Evolutionary conservation across 148 eudicot species (phyloP), one percentile per base, ranked within the genome.

Genomic region (Rhododendron kiyosumense): DNA sequence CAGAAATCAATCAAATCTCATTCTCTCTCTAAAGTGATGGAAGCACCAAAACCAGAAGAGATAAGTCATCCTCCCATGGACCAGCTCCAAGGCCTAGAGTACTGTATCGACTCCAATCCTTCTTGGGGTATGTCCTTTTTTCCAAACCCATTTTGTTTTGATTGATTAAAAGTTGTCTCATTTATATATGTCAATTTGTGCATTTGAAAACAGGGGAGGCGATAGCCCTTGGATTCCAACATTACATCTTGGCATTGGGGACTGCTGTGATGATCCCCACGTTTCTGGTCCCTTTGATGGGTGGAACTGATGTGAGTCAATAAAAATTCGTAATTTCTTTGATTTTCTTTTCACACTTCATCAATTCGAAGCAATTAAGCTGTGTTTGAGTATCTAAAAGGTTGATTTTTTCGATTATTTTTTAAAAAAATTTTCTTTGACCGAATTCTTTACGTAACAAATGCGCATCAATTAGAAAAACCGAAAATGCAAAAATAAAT

Each of bases 91-190:
- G 99, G 98, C 7, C 91, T 97, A 51, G 99, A 97, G 93, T 97
- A 97, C 71, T 97, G 99, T 89, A 95, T 97, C 84, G 99, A 97
- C 82, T 97, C 98, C 10, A 95, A 95, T 89, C 99, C 99, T 90
- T 93, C 95, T 81, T 94, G 96, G 96, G 98, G 98, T 97, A 79
- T 90, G 87, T 85, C 51, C n/a, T 67, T 71, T 73, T 59, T 22
- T 17, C 43, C 52, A 15, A 46, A 54, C 45, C 10, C 48, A 28
- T 65, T 3, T 86, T 49, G 85, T 79, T 73, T 49, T 10, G 69
- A 32, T 71, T 34, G 30, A 11, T 9, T 41, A 51, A 41, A 59
- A 20, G 32, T 52, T 65, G 15, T 14, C 80, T 28, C 24, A 74
- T 75, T 20, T 59, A 1, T 20, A 22, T 67, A 24, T 63, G 5